phyloP scores from a whole-genome alignment of 805 yeast species.

The Babjeviella inositovora region DNA sequence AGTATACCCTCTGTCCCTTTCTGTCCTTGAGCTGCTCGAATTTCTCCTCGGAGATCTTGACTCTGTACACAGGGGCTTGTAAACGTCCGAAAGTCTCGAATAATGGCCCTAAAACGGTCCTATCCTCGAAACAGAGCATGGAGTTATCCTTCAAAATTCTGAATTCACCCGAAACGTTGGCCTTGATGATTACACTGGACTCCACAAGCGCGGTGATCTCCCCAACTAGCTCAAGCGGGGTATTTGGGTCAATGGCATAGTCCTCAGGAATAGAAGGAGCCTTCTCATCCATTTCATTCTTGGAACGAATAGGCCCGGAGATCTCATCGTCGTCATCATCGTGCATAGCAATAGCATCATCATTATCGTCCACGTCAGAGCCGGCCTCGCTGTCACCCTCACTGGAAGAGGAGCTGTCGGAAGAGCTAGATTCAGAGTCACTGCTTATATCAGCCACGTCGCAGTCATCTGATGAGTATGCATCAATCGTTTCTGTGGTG shows the following conservation, averaged over 20 bases:
- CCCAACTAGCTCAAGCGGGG: constrained; percentile 65
- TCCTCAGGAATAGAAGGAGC: constrained; percentile 57
- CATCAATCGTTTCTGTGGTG: constrained; percentile 2
- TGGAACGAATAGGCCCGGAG: constrained; percentile 59
- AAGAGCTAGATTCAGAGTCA: constrained; percentile 6
- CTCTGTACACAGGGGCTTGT: constrained; percentile 66
- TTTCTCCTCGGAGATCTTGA: constrained; percentile 40
- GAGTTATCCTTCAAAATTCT: constrained; percentile 71
- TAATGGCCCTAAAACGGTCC: constrained; percentile 56
- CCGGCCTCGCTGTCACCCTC: constrained; percentile 1
- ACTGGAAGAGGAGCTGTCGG: constrained; percentile 1
- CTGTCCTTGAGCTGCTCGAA: constrained; percentile 24
- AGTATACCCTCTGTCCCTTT: constrained; percentile 46
- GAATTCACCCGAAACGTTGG: constrained; percentile 68
- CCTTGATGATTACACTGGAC: constrained; percentile 53
- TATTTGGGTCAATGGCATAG: constrained; percentile 36
- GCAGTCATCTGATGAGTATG: constrained; percentile 7
- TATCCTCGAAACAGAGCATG: constrained; percentile 61
- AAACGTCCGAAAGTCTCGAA: constrained; percentile 86
- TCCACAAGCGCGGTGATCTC: constrained; percentile 54
- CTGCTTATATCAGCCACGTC: constrained; percentile 3
- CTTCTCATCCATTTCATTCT: constrained; percentile 64
- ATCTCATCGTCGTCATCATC: constrained; percentile 28
- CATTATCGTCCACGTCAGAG: constrained; percentile 7
- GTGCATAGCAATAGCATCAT: constrained; percentile 5